Base-by-base conservation (phyloP, 2,329 filamentous ascomycete genomes). In the Aspergillus clavatus region DNA sequence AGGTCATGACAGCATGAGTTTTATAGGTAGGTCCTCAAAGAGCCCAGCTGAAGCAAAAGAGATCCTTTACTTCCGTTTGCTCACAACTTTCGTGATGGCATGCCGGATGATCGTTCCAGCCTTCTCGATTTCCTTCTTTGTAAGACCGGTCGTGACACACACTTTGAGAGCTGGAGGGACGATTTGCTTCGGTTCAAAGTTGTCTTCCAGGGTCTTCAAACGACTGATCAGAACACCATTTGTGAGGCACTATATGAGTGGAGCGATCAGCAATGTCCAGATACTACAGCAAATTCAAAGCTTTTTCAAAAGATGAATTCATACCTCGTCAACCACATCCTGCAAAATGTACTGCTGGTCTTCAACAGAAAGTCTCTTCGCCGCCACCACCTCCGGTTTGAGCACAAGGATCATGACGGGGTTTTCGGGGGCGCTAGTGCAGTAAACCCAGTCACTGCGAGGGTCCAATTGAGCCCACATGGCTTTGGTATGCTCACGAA, bases 91-190 rank as follows among this genome's bases (percentile, higher is more conserved):
- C 41, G 90, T 95, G 55, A 97, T 87, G 11, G 93, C 91, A 70
- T 96, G 90, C 48, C 91, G 79, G 55, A 98, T 90, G 7, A 81
- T 83, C 6, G 84, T 82, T 11, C 90, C 93, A 0, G 93, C 89
- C 74, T 94, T 95, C 72, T 98, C 94, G 43, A 90, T 86, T 67
- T 98, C 93, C 73, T 95, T 96, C 75, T 87, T 94, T 19, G 87
- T 86, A 51, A 98, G 73, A 1, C 87, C 93, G 4, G 81, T 87
- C 0, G 90, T 95, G 43, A 96, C 76, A 63, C 91, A 97, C 10
- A 97, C 81, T 71, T 97, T 96, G 51, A 98, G 77, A 0, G 89
- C 88, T 7, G 93, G 78, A 74, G 85, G 87, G 27, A 77, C 78
- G 35, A 81, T 77, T 47, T 90, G 86, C 61, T 84, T 84, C 11